phyloP scores from a whole-genome alignment of 2,329 filamentous ascomycete species.

The Phialocephala subalpina region DNA sequence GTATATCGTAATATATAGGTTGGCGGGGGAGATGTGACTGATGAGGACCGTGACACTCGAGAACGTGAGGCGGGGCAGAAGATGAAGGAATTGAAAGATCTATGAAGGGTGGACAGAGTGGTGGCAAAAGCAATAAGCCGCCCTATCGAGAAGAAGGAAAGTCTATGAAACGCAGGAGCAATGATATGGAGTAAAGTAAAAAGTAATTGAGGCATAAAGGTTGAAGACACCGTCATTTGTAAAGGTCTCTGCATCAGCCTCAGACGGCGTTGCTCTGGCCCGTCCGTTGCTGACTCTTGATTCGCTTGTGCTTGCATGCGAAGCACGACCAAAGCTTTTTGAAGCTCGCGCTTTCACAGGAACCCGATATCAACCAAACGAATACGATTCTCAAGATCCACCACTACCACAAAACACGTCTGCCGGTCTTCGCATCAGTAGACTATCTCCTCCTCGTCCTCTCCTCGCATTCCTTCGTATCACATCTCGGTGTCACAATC shows the following conservation, averaged over 20 bases:
- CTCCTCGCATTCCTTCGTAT: not conserved
- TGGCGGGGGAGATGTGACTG: not conserved
- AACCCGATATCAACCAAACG: not conserved
- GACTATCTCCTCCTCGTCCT: not conserved
- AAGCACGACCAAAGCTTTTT: not conserved
- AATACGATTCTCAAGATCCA: not conserved
- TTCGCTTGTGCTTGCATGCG: not conserved
- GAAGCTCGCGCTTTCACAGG: not conserved
- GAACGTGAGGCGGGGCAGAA: not conserved
- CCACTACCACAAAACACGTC: constrained; percentile 6
- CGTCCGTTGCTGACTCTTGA: constrained; percentile 1
- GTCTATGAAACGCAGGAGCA: not conserved
- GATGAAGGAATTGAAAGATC: constrained; percentile 4
- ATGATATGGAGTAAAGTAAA: not conserved
- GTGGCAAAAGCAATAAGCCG: not conserved
- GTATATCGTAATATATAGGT: not conserved
- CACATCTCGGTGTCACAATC: constrained; percentile 16
- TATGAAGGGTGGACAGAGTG: not conserved
- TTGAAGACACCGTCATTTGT: not conserved
- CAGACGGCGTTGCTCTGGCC: constrained; percentile 4
- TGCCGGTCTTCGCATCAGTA: constrained; percentile 6
- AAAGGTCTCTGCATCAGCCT: not conserved
- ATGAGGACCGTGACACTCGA: constrained; percentile 2
- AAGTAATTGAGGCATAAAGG: not conserved
- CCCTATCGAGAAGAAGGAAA: not conserved